Conservation (phyloP, 768 basidiomycete species). For the Trametes sanguinea region DNA sequence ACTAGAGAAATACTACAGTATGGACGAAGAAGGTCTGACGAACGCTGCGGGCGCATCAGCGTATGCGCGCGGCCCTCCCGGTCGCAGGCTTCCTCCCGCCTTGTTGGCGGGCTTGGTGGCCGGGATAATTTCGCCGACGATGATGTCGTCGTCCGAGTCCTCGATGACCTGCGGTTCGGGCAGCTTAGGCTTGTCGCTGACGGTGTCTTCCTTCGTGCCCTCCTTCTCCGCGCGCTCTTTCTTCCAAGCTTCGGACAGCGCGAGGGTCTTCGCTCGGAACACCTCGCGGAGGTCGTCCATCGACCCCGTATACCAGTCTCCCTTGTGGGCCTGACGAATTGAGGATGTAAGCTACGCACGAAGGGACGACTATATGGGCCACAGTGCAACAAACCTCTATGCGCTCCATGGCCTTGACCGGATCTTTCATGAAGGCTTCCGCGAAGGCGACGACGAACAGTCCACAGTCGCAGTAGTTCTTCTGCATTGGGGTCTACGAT, state of each 20-base stretch:
- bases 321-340: constrained; percentile 40
- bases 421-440: constrained; percentile 69
- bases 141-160: constrained; percentile 43
- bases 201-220: constrained; percentile 24
- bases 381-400: constrained; percentile 48
- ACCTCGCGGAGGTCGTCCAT: constrained; percentile 49
- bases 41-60: background rate
- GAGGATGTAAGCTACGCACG: constrained; percentile 22
- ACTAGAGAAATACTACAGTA: constrained; percentile 13
- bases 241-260: constrained; percentile 46
- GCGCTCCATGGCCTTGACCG: constrained; percentile 48
- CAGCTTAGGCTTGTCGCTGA: constrained; percentile 24
- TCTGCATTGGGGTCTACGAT: constrained; percentile 79
- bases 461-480: constrained; percentile 92
- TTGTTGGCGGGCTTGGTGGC: background rate
- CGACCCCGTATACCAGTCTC: constrained; percentile 55
- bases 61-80: constrained; percentile 1
- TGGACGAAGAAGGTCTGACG: background rate
- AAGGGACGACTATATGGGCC: background rate
- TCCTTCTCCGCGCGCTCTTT: constrained; percentile 52
- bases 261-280: constrained; percentile 43
- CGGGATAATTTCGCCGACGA: constrained; percentile 36
- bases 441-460: constrained; percentile 89
- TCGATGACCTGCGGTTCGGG: constrained; percentile 29
- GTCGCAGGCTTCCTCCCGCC: constrained; percentile 6